A percentile compares a stretch with the other conserved stretches of the same genome.
phyloP scores from a whole-genome alignment of 345 rosid species.

The Eucalyptus tenuipes region DNA sequence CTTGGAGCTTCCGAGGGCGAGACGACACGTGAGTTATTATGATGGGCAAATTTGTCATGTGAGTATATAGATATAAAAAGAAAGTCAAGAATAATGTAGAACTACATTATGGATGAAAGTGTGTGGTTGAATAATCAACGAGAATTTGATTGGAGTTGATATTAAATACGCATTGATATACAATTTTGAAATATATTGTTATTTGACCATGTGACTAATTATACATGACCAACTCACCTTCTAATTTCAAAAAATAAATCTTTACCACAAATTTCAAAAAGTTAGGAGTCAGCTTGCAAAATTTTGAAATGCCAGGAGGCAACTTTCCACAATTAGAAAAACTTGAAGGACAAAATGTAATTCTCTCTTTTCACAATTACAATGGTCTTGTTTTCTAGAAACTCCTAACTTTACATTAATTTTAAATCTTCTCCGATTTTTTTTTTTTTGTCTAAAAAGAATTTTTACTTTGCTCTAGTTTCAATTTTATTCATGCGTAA shows the following conservation, averaged over 20 bases:
- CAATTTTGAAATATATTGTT: accelerated
- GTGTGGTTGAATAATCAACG: accelerated
- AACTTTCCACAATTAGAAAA: background rate
- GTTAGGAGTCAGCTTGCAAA: background rate
- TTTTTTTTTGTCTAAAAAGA: background rate
- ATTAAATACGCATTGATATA: accelerated
- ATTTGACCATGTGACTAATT: accelerated
- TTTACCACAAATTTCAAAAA: background rate
- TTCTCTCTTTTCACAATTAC: background rate
- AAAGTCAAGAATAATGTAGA: background rate
- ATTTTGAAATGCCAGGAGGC: background rate
- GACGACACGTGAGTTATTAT: background rate
- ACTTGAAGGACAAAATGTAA: background rate
- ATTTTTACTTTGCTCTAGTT: background rate
- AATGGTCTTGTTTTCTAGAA: background rate
- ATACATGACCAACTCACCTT: background rate
- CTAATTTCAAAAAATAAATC: background rate
- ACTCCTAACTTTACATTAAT: background rate
- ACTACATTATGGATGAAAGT: background rate
- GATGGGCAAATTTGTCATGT: accelerated
- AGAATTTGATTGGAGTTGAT: background rate
- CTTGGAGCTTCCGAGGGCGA: background rate
- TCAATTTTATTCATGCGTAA: accelerated
- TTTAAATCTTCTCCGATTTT: accelerated
- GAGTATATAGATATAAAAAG: background rate